phyloP scores from a whole-genome alignment of 495 filamentous ascomycete genomes.

The Trypethelium eluteriae region DNA sequence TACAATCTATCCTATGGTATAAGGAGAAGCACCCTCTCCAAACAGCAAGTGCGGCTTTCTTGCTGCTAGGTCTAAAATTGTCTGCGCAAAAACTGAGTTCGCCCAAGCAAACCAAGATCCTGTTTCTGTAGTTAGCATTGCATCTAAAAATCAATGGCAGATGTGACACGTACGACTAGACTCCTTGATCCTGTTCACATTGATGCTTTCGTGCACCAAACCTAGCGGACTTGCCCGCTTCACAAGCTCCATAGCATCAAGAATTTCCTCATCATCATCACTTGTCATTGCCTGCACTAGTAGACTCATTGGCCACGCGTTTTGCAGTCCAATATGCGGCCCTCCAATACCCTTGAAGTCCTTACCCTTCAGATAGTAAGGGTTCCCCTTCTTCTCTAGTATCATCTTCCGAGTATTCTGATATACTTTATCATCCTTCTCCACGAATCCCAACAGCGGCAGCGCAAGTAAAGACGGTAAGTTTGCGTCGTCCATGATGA shows the following conservation, averaged over 20 bases:
- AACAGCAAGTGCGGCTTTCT: constrained; percentile 87
- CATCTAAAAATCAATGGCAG: neutral
- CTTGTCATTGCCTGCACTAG: constrained; percentile 85
- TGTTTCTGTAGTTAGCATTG: constrained; percentile 35
- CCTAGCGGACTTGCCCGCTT: constrained; percentile 64
- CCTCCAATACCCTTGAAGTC: constrained; percentile 85
- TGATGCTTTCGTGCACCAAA: constrained; percentile 84
- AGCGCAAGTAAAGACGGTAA: constrained; percentile 83
- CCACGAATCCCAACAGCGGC: constrained; percentile 78
- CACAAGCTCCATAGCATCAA: constrained; percentile 60
- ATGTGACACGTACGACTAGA: constrained; percentile 59
- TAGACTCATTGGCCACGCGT: constrained; percentile 97
- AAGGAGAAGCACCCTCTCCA: constrained; percentile 38
- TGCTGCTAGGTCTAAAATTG: constrained; percentile 78
- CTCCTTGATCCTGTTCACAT: constrained; percentile 63
- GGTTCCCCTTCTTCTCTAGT: constrained; percentile 68
- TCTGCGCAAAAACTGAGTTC: constrained; percentile 91
- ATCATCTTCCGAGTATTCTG: constrained; percentile 91
- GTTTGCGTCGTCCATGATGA: constrained; percentile 97
- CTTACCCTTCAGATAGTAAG: constrained; percentile 76
- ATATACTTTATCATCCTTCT: constrained; percentile 59
- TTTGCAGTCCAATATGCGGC: constrained; percentile 69
- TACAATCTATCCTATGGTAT: constrained; percentile 9
- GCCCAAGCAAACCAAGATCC: constrained; percentile 97
- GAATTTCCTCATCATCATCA: constrained; percentile 80